Conservation (phyloP, 2,329 filamentous ascomycete species). For the Triangularia verruculosa region DNA sequence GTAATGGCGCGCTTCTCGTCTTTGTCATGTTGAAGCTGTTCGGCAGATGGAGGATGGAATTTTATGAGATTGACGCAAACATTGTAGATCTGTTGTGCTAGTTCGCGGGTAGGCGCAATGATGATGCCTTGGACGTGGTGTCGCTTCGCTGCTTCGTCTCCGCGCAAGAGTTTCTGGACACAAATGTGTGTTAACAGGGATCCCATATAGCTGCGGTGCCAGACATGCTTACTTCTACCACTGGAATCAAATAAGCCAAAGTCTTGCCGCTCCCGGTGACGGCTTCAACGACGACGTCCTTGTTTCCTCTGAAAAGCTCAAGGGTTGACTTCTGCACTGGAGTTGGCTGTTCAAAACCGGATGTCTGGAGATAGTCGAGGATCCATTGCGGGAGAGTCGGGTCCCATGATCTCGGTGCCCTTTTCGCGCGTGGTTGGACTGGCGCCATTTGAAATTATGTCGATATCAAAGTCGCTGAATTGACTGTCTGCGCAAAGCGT, state of each 20-base stretch:
- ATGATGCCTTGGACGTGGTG: slow-evolving; percentile 90
- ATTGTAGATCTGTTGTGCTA: slow-evolving; percentile 84
- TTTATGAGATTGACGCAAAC: slow-evolving; percentile 74
- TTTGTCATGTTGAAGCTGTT: slow-evolving; percentile 53
- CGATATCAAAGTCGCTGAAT: no score
- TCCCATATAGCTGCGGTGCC: not conserved
- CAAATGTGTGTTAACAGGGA: slow-evolving; percentile 65
- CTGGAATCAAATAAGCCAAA: slow-evolving; percentile 60
- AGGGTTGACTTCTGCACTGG: slow-evolving; percentile 80
- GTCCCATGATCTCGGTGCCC: slow-evolving; percentile 56
- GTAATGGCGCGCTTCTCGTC: slow-evolving; percentile 54
- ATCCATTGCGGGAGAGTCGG: slow-evolving; percentile 73
- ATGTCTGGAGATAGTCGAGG: slow-evolving; percentile 67
- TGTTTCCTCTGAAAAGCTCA: slow-evolving; percentile 73
- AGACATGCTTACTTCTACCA: slow-evolving; percentile 23
- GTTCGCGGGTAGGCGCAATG: slow-evolving; percentile 87
- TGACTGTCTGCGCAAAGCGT: not conserved
- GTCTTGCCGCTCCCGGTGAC: slow-evolving; percentile 93
- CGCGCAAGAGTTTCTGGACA: slow-evolving; percentile 67
- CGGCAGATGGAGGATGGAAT: slow-evolving; percentile 79
- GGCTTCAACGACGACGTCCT: slow-evolving; percentile 76
- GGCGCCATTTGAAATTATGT: slow-evolving; percentile 25
- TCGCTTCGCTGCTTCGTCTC: slow-evolving; percentile 80
- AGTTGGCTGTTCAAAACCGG: slow-evolving; percentile 75
- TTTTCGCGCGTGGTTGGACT: slow-evolving; percentile 30